A percentile compares a stretch with the other conserved stretches of the same genome.
These are phyloP conservation scores for Xylariomycetidae sp. DNA, from an alignment of 2,329 filamentous ascomycete species.

Conservation along the genomic window DNA sequence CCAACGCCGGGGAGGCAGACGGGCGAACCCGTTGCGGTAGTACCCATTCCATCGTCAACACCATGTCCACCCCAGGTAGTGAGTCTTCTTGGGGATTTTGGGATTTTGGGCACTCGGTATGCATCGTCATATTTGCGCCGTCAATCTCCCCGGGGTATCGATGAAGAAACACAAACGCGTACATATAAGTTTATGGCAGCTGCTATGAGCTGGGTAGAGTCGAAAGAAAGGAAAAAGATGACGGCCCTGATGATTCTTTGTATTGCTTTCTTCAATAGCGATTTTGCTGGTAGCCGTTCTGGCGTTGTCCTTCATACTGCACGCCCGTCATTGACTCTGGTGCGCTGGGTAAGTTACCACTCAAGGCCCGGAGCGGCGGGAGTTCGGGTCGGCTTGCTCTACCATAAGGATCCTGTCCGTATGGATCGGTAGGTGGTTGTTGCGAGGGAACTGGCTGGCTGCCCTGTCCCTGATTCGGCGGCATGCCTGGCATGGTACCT, in stretches of 20 bases:
- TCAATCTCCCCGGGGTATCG: slow-evolving; percentile 4
- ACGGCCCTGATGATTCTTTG: background rate
- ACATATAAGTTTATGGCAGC: slow-evolving; percentile 7
- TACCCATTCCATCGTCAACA: too few species aligned
- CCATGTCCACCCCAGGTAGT: too few species aligned
- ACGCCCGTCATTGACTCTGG: slow-evolving; percentile 62
- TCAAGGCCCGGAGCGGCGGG: slow-evolving; percentile 50
- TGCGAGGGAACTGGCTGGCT: slow-evolving; percentile 20
- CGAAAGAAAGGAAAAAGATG: slow-evolving; percentile 3
- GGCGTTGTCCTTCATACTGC: slow-evolving; percentile 49
- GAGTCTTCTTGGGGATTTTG: too few species aligned
- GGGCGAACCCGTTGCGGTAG: too few species aligned
- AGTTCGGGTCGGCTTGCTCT: slow-evolving; percentile 40
- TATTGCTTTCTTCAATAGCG: slow-evolving; percentile 19
- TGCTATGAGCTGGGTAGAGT: slow-evolving; percentile 1
- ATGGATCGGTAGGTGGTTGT: slow-evolving; percentile 24
- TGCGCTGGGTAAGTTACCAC: slow-evolving; percentile 33
- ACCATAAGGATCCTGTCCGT: slow-evolving; percentile 23
- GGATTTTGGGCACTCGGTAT: too few species aligned
- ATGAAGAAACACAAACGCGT: slow-evolving; percentile 7
- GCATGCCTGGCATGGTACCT: slow-evolving; percentile 18
- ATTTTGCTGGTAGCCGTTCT: slow-evolving; percentile 39
- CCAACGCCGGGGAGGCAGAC: too few species aligned
- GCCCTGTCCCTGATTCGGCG: slow-evolving; percentile 15
- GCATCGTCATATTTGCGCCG: too few species aligned